Percentiles rank a stretch among this genome's conserved stretches.
Evolutionary conservation across 2,329 filamentous ascomycete genomes (phyloP).

Genomic region (Diaporthe australafricana): DNA sequence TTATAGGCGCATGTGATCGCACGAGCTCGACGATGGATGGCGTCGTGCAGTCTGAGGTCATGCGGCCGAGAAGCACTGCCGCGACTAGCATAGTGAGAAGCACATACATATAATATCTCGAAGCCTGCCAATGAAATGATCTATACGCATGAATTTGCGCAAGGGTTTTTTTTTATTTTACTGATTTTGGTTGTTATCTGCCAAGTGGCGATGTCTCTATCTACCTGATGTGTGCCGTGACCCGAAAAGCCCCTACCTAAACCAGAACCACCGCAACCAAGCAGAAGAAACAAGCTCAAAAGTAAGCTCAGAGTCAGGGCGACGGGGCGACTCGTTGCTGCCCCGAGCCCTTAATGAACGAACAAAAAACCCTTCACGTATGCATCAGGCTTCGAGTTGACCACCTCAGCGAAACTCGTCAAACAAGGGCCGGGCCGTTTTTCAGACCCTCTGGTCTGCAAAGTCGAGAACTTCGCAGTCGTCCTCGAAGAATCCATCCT

Average conservation of each 20-base stretch:
- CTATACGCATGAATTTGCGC: conserved; percentile 10
- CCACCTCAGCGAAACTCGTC: conserved; percentile 16
- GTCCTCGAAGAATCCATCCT: conserved; percentile 90
- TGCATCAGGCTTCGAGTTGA: conserved; percentile 22
- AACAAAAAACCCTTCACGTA: conserved; percentile 24
- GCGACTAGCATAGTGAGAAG: neutral
- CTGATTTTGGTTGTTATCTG: conserved; percentile 30
- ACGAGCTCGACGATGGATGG: neutral
- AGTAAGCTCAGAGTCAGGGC: conserved; percentile 28
- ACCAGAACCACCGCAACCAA: conserved; percentile 27
- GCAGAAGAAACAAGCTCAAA: conserved; percentile 32
- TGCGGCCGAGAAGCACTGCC: neutral
- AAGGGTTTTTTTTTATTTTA: conserved; percentile 23
- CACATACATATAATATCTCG: conserved; percentile 8
- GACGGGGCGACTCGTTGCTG: conserved; percentile 36
- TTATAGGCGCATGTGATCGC: neutral
- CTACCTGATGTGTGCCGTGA: conserved; percentile 34
- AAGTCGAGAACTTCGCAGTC: conserved; percentile 93
- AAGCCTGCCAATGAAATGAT: neutral
- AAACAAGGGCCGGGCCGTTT: conserved; percentile 9
- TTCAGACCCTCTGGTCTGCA: conserved; percentile 75
- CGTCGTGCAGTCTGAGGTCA: neutral
- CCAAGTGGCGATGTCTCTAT: conserved; percentile 35
- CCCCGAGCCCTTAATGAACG: conserved; percentile 31
- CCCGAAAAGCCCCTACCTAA: conserved; percentile 33